Evolutionary conservation across 2,329 filamentous ascomycete species (phyloP), one percentile per base, ranked within the genome.

Genomic region (Phoma herbarum): DNA sequence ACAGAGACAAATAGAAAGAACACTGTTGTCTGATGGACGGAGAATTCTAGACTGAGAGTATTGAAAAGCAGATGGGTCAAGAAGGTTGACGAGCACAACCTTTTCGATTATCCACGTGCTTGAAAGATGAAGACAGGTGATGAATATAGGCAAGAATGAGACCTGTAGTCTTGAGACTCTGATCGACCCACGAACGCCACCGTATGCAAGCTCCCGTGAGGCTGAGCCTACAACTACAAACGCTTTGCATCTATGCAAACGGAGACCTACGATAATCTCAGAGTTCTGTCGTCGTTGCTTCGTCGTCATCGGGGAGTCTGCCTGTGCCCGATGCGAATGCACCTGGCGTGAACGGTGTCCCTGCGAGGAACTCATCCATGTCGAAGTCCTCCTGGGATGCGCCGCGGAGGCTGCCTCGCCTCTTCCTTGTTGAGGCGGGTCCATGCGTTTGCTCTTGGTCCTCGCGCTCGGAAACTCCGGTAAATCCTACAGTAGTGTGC

Each of bases 291-390:
- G 61, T 63, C 3, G 61, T 65, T 23, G 31, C 61, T 18, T 66
- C 66, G 10, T 69, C 65, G 2, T 74, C 68, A 5, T 66, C 62
- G 2, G 59, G 64, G 1, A 62, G 45, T 18, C 62, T 65, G 7
- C 67, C 69, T 12, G 71, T 73, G 0, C 69, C 70, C 16, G 60
- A 50, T 18, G 54, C 44, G 22, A 71, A 69, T n/a, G 61, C 59
- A 9, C 63, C 70, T 3, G 71, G 72, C 7, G 71, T 75, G 26
- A 75, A 72, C 20, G 76, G 75, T 28, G 79, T 79, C 5, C 75
- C 75, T 9, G 73, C 68, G 31, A 78, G 68, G n/a, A 80, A 64
- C n/a, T 67, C 77, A 45, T 75, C 76, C 51, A 72, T 76, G 35
- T 75, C 77, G 50, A 79, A 79, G n/a, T 70, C 75, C 5, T 55